phyloP scores from a whole-genome alignment of 768 basidiomycete genomes.

The Auriscalpium orientale region DNA sequence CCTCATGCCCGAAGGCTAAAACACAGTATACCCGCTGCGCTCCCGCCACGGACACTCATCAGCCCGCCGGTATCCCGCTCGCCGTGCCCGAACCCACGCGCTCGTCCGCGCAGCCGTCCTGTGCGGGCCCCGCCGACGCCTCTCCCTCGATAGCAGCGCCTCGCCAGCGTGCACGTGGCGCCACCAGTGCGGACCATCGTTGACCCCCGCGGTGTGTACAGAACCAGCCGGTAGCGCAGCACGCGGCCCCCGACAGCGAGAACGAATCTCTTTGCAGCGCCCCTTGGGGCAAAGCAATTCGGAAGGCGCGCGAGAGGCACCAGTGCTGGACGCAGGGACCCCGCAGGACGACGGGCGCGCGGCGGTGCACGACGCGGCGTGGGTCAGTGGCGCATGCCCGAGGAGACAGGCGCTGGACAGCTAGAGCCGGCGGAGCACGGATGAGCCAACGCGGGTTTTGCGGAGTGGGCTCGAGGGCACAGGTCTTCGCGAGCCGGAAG shows the following conservation, averaged over 20 bases:
- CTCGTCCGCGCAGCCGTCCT: neutral
- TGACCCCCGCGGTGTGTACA: neutral
- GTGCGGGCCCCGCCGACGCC: constrained; percentile 1
- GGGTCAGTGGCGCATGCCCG: neutral
- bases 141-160: neutral
- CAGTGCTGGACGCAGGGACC: constrained; percentile 4
- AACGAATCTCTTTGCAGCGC: constrained; percentile 11
- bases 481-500: constrained; percentile 5
- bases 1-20: neutral
- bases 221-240: constrained; percentile 6
- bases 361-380: neutral
- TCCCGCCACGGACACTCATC: constrained; percentile 3
- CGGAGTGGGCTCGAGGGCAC: constrained; percentile 7
- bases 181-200: neutral
- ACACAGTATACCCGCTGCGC: constrained; percentile 1
- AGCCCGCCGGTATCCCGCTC: constrained; percentile 7
- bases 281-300: constrained; percentile 7
- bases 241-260: constrained; percentile 7
- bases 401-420: neutral
- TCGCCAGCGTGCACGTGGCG: neutral
- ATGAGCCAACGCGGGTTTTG: neutral
- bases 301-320: neutral
- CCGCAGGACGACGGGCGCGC: neutral
- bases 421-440: neutral
- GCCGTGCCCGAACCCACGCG: neutral